These are phyloP conservation scores for Fusarium sp. DNA, from an alignment of 2,329 filamentous ascomycete species.

Conservation along the genomic window DNA sequence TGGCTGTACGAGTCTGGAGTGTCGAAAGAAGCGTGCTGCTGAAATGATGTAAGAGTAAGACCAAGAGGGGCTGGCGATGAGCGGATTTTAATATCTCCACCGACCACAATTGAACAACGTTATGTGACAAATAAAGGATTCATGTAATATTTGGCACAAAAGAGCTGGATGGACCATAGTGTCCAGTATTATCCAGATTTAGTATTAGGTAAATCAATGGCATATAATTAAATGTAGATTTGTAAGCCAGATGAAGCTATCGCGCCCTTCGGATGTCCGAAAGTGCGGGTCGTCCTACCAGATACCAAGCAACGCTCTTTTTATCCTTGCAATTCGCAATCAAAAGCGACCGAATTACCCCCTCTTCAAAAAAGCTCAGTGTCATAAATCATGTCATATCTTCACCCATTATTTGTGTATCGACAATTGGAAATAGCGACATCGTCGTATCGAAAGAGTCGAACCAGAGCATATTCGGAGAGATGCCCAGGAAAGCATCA, in stretches of 20 bases:
- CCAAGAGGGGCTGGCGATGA: conserved; percentile 1
- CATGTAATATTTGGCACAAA: neutral
- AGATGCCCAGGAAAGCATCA: conserved; percentile 41
- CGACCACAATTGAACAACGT: neutral
- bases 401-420: conserved; percentile 35
- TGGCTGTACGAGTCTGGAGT: too few relatives aligned
- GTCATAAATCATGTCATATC: neutral
- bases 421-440: conserved; percentile 43
- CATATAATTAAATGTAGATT: neutral
- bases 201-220: neutral
- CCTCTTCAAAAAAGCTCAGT: too few relatives aligned
- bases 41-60: neutral
- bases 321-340: neutral
- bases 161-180: neutral
- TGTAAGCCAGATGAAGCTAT: neutral
- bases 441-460: conserved; percentile 45
- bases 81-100: conserved; percentile 6
- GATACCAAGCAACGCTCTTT: neutral
- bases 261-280: conserved; percentile 5
- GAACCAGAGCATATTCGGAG: conserved; percentile 45
- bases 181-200: too few relatives aligned
- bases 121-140: neutral
- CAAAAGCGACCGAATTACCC: neutral
- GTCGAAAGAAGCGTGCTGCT: neutral
- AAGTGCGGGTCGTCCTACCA: neutral